Base-by-base conservation (phyloP, 2,329 filamentous ascomycete species). In the Venturia pyrina region DNA sequence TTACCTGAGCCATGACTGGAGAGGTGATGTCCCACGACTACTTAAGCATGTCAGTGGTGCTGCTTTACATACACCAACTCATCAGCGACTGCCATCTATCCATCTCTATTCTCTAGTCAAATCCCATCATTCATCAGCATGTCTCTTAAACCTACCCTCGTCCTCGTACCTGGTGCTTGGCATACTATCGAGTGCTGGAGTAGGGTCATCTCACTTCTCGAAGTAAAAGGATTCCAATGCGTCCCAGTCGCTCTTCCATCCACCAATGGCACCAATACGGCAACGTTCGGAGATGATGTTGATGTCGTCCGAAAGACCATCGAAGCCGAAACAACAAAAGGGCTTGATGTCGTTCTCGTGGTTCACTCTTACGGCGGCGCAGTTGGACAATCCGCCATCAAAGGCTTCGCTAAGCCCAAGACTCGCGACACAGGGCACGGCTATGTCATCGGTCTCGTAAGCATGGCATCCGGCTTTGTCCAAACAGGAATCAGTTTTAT, bases 391-490 rank as follows among this genome's bases (percentile, higher is more conserved):
- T 68, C 76, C 62, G 69, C 68, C 37, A 61, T 73, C 8, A 71
- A 75, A 63, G 72, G 72, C 1, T 28, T 76, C 10, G 68, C 64
- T 15, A n/a, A 40, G 40, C 32, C 48, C 1, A 50, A 53, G 46
- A 43, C 24, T 19, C 17, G 41, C 32, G 67, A 65, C 41, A 7
- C 61, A 56, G 17, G 37, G 46, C 24, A 34, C n/a, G 79, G 80
- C 37, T 71, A 73, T 62, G 78, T 81, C 5, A 74, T 81, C 46
- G 81, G 79, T 3, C 69, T 81, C 7, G 74, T 79, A 63, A 71
- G 80, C 53, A 78, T 82, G 10, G 77, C 78, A 13, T 78, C 80
- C 1, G 80, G 80, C 34, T 82, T 79, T 68, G 74, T 71, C 11
- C 57, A 73, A 2, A 71, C 75, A 0, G 79, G 77, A 0, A 13